Percentiles rank a stretch among this genome's conserved stretches.
Evolutionary conservation across 2,329 filamentous ascomycete species (phyloP).

Genomic region (Ophiosphaerella narmari): DNA sequence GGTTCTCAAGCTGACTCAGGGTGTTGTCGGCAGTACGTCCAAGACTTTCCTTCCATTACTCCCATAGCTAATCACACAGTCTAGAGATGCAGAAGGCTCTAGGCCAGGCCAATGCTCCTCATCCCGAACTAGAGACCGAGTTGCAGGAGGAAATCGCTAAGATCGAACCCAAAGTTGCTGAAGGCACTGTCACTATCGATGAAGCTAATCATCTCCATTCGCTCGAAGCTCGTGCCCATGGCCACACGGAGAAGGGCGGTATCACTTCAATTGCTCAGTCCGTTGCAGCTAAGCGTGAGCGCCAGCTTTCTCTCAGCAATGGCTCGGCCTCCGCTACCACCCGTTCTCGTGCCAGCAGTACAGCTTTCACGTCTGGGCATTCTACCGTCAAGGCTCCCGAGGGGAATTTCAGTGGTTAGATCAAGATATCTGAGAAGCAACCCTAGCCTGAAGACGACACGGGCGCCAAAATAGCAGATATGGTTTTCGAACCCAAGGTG

Average conservation of each 20-base stretch:
- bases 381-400: conserved; percentile 8
- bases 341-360: conserved; percentile 16
- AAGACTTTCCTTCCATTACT: neutral
- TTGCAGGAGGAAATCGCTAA: conserved; percentile 36
- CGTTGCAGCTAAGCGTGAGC: conserved; percentile 40
- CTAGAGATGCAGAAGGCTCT: conserved; percentile 39
- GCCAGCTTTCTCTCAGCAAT: conserved; percentile 21
- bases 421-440: conserved; percentile 12
- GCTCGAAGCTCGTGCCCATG: conserved; percentile 46
- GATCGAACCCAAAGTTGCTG: conserved; percentile 38
- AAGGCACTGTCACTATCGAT: conserved; percentile 43
- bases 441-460: conserved; percentile 3
- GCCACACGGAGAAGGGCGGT: conserved; percentile 41
- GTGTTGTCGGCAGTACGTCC: conserved; percentile 36
- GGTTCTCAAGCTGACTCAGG: conserved; percentile 30
- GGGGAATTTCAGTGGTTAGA: conserved; percentile 19
- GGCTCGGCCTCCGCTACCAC: conserved; percentile 2
- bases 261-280: conserved; percentile 47
- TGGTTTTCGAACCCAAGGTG: conserved; percentile 4
- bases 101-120: conserved; percentile 27
- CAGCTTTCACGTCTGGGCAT: conserved; percentile 28
- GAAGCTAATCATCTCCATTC: conserved; percentile 50
- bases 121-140: conserved; percentile 36
- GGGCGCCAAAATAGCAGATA: conserved; percentile 2
- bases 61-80: too few relatives aligned